Base-by-base conservation (phyloP, 1,139 yeast genomes). In the Geotrichum europaeum region DNA sequence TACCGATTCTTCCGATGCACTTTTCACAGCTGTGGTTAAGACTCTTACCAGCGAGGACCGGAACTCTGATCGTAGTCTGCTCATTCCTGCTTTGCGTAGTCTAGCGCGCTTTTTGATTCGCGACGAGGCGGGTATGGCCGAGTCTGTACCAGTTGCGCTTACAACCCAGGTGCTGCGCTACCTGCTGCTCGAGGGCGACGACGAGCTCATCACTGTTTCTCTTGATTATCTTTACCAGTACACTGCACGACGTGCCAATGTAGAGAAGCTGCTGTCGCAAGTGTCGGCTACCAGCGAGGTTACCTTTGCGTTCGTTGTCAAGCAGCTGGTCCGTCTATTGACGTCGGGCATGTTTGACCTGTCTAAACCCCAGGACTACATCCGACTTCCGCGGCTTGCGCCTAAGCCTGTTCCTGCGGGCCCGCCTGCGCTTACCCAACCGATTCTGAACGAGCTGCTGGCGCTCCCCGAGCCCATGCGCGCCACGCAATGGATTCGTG, bases 401-500 rank as follows among this genome's bases (percentile, higher is more conserved):
- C 70, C 75, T 49, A 70, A 74, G 36, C 75, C 75, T 2, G 73
- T 78, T 47, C 79, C 84, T 4, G 69, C 79, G 3, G 82, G 83
- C 1, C 96, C 97, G 3, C 95, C 96, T 1, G 75, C 73, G 22
- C 76, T 92, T 53, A 79, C 86, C 53, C 75, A 76, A n/a, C 81
- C 80, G n/a, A 77, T 90, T 51, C 82, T 85, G 65, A 76, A 79
- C 20, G 83, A 86, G 54, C 80, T 94, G 51, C 77, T 87, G 54
- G 77, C 78, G 51, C 77, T 91, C 65, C 83, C 85, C 7, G 99
- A 94, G 73, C 99, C 99, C 1, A 82, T 85, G 63, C 81, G 99
- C 64, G 97, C 99, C 0, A 89, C 97, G 1, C 82, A 91, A 15
- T 94, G 99, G 99, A 86, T 94, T 77, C 84, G 97, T 67, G 87